These are phyloP conservation scores for Prunus yedoensis DNA, from an alignment of 331 rosid genomes.

Conservation along the genomic window DNA sequence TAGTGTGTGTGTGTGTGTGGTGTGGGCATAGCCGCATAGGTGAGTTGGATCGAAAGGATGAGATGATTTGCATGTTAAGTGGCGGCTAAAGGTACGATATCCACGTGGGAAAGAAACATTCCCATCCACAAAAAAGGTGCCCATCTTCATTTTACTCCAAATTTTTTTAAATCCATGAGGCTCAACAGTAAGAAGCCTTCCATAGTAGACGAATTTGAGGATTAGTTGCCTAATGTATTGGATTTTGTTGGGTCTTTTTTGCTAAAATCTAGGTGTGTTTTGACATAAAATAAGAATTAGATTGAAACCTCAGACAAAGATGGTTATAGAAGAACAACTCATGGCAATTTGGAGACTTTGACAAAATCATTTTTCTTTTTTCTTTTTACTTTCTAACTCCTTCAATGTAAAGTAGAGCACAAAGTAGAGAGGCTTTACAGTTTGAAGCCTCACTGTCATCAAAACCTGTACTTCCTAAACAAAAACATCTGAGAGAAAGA, in stretches of 20 bases:
- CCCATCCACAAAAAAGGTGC: slow-evolving; percentile 36
- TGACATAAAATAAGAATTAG: not conserved
- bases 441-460: not conserved
- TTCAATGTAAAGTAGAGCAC: no score
- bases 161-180: not conserved
- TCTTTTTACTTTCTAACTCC: no score
- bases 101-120: slow-evolving; percentile 37
- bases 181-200: not conserved
- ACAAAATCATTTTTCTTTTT: no score
- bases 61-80: slow-evolving; percentile 46
- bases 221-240: not conserved
- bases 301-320: not conserved
- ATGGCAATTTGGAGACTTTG: not conserved
- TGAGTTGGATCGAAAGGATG: slow-evolving; percentile 45
- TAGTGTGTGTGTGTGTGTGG: slow-evolving; percentile 63
- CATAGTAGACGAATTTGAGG: not conserved
- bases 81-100: slow-evolving; percentile 39
- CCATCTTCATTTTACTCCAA: not conserved
- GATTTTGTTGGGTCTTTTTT: not conserved
- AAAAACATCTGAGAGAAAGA: not conserved
- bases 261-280: not conserved
- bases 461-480: slow-evolving; percentile 4
- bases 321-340: not conserved
- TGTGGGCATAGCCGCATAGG: slow-evolving; percentile 36
- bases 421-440: not conserved